Evolutionary conservation across 352 stramenopile species (phyloP).

Genomic region (Pythium insidiosum): DNA sequence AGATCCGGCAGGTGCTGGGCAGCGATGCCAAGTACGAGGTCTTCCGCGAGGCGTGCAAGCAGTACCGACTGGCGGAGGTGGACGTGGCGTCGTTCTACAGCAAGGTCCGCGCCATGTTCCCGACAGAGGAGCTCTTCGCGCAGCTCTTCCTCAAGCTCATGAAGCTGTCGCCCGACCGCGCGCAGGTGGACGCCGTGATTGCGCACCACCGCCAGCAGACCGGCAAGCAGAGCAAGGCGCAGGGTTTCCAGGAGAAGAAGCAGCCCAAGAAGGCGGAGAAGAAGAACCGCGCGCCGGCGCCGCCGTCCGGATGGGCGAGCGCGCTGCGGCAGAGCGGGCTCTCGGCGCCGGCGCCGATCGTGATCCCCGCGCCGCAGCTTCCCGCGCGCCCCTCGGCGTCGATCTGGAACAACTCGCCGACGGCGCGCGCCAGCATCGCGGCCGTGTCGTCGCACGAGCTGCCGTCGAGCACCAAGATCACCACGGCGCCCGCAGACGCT

Average conservation of each 20-base stretch:
- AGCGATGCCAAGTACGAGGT: conserved; percentile 80
- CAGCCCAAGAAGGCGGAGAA: conserved; percentile 27
- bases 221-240: too few species aligned
- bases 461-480: conserved; percentile 49
- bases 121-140: conserved; percentile 39
- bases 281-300: conserved; percentile 24
- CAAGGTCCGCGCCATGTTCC: conserved; percentile 62
- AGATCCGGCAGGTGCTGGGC: conserved; percentile 68
- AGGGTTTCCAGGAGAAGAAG: too few species aligned
- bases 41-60: conserved; percentile 69
- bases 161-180: conserved; percentile 52
- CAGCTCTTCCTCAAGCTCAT: conserved; percentile 77
- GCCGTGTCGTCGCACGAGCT: conserved; percentile 14
- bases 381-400: conserved; percentile 9
- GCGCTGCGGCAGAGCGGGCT: conserved; percentile 64
- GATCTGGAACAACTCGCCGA: conserved; percentile 9
- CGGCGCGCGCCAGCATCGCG: conserved; percentile 1
- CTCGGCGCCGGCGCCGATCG: conserved; percentile 9
- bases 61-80: conserved; percentile 45
- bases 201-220: conserved; percentile 22
- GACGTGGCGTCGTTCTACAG: conserved; percentile 68
- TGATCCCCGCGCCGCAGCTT: conserved; percentile 12
- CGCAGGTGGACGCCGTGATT: conserved; percentile 58
- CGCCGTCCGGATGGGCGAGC: conserved; percentile 59
- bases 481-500: conserved; percentile 37